Evolutionary conservation across 2,329 filamentous ascomycete genomes (phyloP), one percentile per base, ranked within the genome.

Genomic region (Apiospora malaysiana): DNA sequence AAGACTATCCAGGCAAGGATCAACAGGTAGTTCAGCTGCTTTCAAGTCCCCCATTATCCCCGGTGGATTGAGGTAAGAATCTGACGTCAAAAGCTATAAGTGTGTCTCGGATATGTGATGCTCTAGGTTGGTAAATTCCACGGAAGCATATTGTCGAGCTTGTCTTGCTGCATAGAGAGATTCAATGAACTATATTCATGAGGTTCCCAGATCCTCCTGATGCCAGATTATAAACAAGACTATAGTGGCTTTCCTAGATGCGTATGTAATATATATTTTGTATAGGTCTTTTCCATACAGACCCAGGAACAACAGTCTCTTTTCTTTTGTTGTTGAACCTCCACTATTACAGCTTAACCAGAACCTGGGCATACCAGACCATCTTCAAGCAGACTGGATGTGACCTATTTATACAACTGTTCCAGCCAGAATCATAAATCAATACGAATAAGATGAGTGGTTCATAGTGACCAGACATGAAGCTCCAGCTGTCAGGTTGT

Each of bases 391-490:
- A 63, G 27, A 40, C 27, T 63, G 56, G 8, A n/a, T 40, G 21
- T n/a, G 56, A 63, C 18, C 56, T 63, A 37, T 63, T 63, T 18
- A 56, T 63, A 63, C 56, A 63, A 63, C 56, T 63, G 56, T 63
- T 63, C 56, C 56, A 63, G 56, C 32, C 56, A 63, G 56, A 63
- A 63, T 63, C 56, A 63, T 40, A 59, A 63, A 63, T 40, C 47
- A 63, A 63, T 40, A 63, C 32, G 32, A 9, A n/a, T 14, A 59
- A 37, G 18, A 2, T 21, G 56, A 63, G 56, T 40, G 56, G 56
- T 63, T 6, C 32, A n/a, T n/a, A n/a, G n/a, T 40, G 32, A 40
- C 32, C 56, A 63, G 27, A n/a, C 32, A 40, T 12, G 32, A 40
- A 63, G 56, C 56, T 59, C 56, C 56, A 63, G 32, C 56, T n/a